Base-by-base conservation (phyloP, 2,329 filamentous ascomycete species). In the Endocalyx cinctus region DNA sequence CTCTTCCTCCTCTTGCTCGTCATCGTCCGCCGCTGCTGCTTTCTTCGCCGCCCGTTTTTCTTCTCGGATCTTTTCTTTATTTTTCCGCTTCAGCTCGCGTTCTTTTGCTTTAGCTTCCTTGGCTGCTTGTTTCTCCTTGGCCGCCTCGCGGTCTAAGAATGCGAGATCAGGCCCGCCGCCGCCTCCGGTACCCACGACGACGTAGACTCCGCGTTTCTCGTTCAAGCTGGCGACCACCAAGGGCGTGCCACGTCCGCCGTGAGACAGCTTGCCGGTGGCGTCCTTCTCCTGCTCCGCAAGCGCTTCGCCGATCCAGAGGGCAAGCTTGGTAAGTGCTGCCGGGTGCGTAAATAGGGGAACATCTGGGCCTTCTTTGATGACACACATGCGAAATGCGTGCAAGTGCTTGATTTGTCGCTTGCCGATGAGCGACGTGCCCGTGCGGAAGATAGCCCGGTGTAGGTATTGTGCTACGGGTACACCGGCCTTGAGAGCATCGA, bases 341-440 rank as follows among this genome's bases (percentile, higher is more conserved):
- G 92, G 89, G 52, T 97, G 90, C 1, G 83, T 88, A 62, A 98
- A 98, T 10, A 97, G 73, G n/a, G 76, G 66, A 0, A 94, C 84
- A 49, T 97, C 92, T 1, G 89, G 87, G 0, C 90, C 88, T 52
- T 97, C 92, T 56, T 94, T 95, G 48, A 98, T 88, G 4, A 97
- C 84, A 20, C 86, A 94, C 73, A 98, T 88, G 31, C 92, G 85
- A 59, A 97, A 98, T 1, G 90, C 85, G 29, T 87, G 80, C 12
- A 98, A 70, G 57, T 96, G 88, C 23, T 87, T 85, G 55, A 98
- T 94, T 51, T 96, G 89, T 38, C 85, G 83, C 64, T 98, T 98
- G 46, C 87, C 86, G 39, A 98, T 84, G 17, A 98, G 72, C 0
- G 86, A 83, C 1, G 88, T 94, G 23, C 92, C 92, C 0, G 90